Conservation (phyloP, 768 basidiomycete species). For the Tulasnella calospora region DNA sequence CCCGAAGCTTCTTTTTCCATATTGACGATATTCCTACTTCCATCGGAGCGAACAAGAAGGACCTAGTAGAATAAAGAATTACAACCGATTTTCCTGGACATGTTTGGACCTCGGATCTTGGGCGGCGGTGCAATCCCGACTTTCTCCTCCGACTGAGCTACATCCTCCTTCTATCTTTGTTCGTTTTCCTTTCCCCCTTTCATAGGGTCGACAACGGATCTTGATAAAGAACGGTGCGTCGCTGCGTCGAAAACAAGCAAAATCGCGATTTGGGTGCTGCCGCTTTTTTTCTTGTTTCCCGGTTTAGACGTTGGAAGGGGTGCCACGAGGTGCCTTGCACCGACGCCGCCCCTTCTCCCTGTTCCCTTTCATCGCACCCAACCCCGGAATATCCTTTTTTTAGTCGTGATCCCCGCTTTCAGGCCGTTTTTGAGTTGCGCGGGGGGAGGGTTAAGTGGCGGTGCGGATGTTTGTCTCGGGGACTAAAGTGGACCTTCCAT, state of each 20-base stretch:
- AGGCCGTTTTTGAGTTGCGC: background rate
- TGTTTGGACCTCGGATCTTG: background rate
- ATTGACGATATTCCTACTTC: background rate
- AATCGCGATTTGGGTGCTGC: background rate
- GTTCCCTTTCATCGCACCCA: background rate
- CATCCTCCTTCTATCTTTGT: background rate
- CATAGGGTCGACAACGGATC: background rate
- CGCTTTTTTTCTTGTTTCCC: background rate
- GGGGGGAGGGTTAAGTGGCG: background rate
- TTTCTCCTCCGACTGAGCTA: background rate
- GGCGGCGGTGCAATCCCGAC: background rate
- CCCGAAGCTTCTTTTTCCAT: too few relatives aligned
- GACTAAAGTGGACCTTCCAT: background rate
- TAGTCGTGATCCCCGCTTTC: background rate
- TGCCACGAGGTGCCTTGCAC: background rate
- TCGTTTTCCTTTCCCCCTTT: background rate
- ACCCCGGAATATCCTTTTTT: background rate
- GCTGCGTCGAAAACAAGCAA: background rate
- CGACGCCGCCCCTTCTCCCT: background rate
- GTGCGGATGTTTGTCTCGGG: background rate
- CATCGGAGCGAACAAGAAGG: background rate
- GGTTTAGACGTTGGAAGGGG: background rate
- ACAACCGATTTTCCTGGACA: background rate
- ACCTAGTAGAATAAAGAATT: background rate
- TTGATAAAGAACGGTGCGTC: background rate